Evolutionary conservation across 2,329 filamentous ascomycete species (phyloP).

Genomic region (Elsinoe perseae): DNA sequence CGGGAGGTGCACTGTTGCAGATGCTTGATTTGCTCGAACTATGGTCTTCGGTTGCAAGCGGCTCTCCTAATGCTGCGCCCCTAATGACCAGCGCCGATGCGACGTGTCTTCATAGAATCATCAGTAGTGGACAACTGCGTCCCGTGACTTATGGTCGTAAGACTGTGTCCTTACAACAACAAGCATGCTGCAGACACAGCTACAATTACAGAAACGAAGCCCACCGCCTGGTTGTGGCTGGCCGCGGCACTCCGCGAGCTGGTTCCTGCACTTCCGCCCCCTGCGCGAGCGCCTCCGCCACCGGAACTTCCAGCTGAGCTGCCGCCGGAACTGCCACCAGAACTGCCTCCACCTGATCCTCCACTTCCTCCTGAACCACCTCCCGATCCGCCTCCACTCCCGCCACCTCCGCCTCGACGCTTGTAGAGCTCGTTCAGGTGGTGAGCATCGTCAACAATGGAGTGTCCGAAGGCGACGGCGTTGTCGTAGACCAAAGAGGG

Average conservation of each 20-base stretch:
- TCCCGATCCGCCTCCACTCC: neutral
- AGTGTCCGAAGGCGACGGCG: neutral
- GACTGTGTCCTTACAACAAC: neutral
- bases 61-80: no score
- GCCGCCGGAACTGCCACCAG: neutral
- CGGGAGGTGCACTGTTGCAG: no score
- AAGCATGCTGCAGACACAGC: neutral
- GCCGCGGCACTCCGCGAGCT: neutral
- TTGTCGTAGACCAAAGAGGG: slow-evolving; percentile 3
- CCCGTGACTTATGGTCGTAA: neutral
- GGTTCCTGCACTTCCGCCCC: neutral
- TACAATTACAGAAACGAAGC: neutral
- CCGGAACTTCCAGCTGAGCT: neutral
- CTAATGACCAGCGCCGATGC: no score
- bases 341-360: neutral
- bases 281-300: neutral
- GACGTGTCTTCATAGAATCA: neutral
- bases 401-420: neutral
- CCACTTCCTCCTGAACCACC: neutral
- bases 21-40: no score
- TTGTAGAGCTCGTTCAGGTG: slow-evolving; percentile 7
- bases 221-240: neutral
- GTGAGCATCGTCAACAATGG: neutral
- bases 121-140: neutral
- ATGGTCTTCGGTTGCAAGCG: no score